Base-by-base conservation (phyloP, 495 filamentous ascomycete species). In the Neurospora hispaniola region DNA sequence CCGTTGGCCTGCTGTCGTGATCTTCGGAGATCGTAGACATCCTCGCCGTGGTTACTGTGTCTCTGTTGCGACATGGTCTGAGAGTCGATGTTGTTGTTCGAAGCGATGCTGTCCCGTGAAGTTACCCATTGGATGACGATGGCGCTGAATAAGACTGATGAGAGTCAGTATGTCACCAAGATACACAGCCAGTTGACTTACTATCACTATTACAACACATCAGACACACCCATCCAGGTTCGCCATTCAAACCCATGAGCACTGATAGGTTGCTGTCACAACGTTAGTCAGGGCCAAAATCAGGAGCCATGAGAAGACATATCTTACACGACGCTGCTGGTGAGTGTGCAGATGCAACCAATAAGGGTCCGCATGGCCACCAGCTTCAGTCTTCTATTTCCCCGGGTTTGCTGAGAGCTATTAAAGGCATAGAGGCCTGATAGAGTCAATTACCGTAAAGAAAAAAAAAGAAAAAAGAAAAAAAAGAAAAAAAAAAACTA, bases 151-250 rank as follows among this genome's bases (percentile, higher is more conserved):
- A 88, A 82, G 42, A 88, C 85, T 86, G 46, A 38, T 42, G 42
- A 31, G 16, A 40, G 39, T 69, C 72, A 70, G 70, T 72, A 42
- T 41, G 9, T 69, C 70, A 35, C 12, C 59, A 44, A 46, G 66
- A 46, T 72, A 48, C 27, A 4, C 6, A 18, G 2, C 35, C 46
- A 31, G 42, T 10, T 38, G 14, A 76, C 83, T 73, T 71, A 86
- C 84, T 85, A 72, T 88, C 86, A 69, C 82, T 82, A 75, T 88
- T 88, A 74, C 86, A 88, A 73, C 84, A 87, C 82, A 87, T 86
- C 42, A 88, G 79, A 75, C 84, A 88, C 12, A 88, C 82, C 86
- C 86, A 88, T 40, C 83, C 86, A 5, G 83, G 86, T 72, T 88
- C 86, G 44, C 86, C 86, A 43, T 85, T 77, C 11, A 87, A 81